phyloP scores from a whole-genome alignment of 306 rosid genomes.

The Macrotyloma uniflorum region DNA sequence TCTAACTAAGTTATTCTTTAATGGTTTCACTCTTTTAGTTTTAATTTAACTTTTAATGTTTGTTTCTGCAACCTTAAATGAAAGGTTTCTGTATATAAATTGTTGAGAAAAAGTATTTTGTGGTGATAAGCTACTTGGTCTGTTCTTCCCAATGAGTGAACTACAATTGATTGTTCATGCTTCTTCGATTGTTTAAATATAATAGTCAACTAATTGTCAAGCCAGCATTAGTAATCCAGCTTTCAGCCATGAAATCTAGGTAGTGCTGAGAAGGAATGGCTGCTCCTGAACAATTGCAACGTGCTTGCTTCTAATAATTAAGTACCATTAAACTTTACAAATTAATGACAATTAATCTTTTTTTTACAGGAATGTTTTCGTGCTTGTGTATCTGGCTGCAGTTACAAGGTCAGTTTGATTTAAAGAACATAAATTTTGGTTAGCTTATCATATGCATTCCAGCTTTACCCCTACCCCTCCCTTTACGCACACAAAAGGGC shows the following conservation, averaged over 20 bases:
- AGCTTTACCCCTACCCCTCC: neutral
- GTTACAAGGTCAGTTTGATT: conserved; percentile 67
- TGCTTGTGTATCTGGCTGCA: conserved; percentile 94
- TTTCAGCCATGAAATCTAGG: neutral
- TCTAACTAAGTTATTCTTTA: neutral
- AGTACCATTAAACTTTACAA: neutral
- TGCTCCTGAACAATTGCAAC: neutral
- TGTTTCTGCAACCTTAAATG: conserved; percentile 1
- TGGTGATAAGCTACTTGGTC: neutral
- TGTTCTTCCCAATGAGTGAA: neutral
- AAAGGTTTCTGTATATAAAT: neutral
- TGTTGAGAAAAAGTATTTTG: neutral
- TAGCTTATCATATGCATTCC: neutral
- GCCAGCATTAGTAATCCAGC: neutral
- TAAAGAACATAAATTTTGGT: neutral
- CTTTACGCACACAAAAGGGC: neutral
- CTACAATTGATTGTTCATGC: neutral
- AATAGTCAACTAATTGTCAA: neutral
- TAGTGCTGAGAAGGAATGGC: neutral
- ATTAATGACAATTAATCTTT: conserved; percentile 37
- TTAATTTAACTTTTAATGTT: conserved; percentile 5
- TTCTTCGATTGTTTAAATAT: neutral
- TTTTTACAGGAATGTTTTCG: conserved; percentile 77
- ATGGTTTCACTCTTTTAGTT: neutral
- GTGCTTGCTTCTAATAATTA: too few species aligned